phyloP scores from a whole-genome alignment of 495 filamentous ascomycete species.

The Pseudevernia furfuracea region DNA sequence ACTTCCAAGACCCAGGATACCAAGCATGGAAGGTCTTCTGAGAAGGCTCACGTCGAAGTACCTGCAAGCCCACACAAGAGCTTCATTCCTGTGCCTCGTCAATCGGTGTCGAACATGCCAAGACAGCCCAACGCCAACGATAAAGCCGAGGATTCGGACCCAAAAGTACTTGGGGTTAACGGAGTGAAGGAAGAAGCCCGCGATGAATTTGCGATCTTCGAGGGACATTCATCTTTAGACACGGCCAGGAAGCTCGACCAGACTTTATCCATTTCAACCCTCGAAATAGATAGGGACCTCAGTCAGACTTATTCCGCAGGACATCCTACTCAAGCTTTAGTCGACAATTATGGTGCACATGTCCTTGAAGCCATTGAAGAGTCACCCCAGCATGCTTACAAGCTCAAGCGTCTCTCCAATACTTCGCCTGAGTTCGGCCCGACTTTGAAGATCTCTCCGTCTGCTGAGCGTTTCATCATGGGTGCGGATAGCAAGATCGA shows the following conservation, averaged over 20 bases:
- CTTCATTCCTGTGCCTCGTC: conserved; percentile 15
- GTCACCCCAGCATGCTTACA: conserved; percentile 25
- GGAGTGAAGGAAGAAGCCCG: conserved; percentile 3
- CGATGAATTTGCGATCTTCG: conserved; percentile 7
- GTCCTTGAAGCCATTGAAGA: conserved; percentile 25
- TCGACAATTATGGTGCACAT: conserved; percentile 5
- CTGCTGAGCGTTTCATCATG: conserved; percentile 35
- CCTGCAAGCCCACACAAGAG: conserved; percentile 12
- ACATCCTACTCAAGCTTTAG: background rate
- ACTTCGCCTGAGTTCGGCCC: conserved; percentile 26
- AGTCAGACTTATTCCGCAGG: background rate
- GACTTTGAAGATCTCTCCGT: conserved; percentile 31
- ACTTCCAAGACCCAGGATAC: background rate
- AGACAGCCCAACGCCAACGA: background rate
- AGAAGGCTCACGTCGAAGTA: background rate
- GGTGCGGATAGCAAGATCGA: conserved; percentile 25
- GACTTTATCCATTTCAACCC: background rate
- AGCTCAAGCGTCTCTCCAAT: conserved; percentile 24
- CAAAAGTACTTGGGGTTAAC: background rate
- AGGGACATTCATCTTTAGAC: conserved; percentile 4
- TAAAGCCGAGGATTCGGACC: background rate
- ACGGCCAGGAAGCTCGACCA: background rate
- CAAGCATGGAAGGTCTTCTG: conserved; percentile 2
- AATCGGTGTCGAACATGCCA: background rate
- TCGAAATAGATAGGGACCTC: background rate